These are phyloP conservation scores for Nicotiana sylvestris DNA, from an alignment of 257 asterid species.

Conservation along the genomic window DNA sequence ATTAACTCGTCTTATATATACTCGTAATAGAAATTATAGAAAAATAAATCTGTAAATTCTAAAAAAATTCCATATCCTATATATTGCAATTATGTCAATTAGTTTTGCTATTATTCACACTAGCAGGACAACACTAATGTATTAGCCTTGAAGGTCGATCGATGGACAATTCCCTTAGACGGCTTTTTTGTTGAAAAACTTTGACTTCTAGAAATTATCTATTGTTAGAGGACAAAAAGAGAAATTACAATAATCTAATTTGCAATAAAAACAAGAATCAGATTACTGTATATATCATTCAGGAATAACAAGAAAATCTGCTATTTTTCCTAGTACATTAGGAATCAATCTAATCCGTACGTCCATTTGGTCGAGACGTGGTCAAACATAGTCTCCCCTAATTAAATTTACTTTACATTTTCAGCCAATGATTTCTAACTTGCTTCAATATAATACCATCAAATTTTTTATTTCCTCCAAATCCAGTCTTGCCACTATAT, in stretches of 20 bases:
- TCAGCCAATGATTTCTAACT: neutral
- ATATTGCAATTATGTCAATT: neutral
- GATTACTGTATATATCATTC: neutral
- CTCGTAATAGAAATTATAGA: neutral
- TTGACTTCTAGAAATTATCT: neutral
- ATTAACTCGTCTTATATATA: neutral
- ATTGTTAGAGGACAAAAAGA: neutral
- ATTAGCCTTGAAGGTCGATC: too few relatives aligned
- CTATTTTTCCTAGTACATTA: too few relatives aligned
- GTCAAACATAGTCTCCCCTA: neutral
- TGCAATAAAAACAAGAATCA: too few relatives aligned
- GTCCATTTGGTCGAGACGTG: neutral
- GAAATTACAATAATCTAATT: too few relatives aligned
- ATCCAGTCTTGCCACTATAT: neutral
- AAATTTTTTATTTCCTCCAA: neutral
- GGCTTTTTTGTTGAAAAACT: neutral
- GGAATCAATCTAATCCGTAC: neutral
- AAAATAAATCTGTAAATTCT: too few relatives aligned
- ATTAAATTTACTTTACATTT: neutral
- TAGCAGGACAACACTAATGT: too few relatives aligned
- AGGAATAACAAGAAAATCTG: too few relatives aligned
- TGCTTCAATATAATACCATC: neutral
- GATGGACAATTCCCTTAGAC: too few relatives aligned
- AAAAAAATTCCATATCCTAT: neutral
- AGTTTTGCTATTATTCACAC: neutral